These are phyloP conservation scores for Erigeron philadelphicus DNA, from an alignment of 140 eudicot genomes.

Conservation along the genomic window DNA sequence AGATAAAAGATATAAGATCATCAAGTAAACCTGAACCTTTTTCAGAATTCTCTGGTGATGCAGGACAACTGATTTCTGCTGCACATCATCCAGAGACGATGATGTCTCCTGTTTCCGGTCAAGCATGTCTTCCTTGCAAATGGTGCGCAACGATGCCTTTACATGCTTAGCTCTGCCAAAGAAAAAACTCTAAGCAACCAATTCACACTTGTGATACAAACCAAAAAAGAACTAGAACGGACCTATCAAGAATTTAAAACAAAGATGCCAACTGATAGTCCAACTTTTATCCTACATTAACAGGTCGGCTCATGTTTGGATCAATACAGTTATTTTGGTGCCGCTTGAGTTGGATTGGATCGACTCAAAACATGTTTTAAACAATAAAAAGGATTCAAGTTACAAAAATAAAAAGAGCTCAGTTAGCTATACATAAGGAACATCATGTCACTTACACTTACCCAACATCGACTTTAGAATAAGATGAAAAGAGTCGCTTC, in stretches of 20 bases:
- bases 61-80: slow-evolving; percentile 30
- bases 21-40: slow-evolving; percentile 40
- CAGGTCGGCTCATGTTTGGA: no score
- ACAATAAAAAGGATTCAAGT: neutral
- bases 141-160: slow-evolving; percentile 46
- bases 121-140: slow-evolving; percentile 41
- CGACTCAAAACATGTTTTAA: neutral
- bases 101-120: slow-evolving; percentile 35
- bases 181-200: neutral
- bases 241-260: neutral
- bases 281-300: no score
- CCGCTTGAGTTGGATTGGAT: no score
- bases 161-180: slow-evolving; percentile 74
- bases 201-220: neutral
- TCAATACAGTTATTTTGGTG: no score
- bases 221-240: neutral
- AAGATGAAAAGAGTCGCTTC: neutral
- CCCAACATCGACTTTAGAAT: neutral
- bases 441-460: neutral
- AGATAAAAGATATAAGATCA: neutral
- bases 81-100: slow-evolving; percentile 28
- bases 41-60: slow-evolving; percentile 48
- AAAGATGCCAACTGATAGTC: neutral
- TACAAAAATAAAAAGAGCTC: neutral
- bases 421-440: neutral